phyloP scores from a whole-genome alignment of 192 early-diverging fungal genomes.

The Umbelopsis isabellina region DNA sequence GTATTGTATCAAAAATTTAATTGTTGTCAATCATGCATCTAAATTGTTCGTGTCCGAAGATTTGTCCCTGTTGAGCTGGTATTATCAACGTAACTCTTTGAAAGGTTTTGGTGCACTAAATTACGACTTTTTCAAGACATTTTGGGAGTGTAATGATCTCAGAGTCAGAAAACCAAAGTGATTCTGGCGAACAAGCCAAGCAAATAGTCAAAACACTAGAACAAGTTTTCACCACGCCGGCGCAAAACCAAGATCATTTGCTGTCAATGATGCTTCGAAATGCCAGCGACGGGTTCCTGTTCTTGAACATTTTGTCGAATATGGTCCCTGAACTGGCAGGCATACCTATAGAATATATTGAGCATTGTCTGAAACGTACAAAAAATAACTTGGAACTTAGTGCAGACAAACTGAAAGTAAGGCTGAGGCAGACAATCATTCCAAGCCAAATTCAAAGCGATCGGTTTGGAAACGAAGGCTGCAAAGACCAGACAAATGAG shows the following conservation, averaged over 20 bases:
- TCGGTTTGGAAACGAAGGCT: neutral
- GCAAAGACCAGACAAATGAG: neutral
- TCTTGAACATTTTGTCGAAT: conserved; percentile 5
- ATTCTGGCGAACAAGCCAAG: neutral
- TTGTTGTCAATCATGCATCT: too few relatives aligned
- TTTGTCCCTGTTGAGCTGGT: too few relatives aligned
- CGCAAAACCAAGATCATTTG: neutral
- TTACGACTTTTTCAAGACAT: too few relatives aligned
- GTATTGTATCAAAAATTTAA: too few relatives aligned
- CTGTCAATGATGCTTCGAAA: conserved; percentile 15
- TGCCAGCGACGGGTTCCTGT: conserved; percentile 1
- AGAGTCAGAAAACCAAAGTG: neutral
- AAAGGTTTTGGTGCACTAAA: too few relatives aligned
- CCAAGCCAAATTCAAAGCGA: neutral
- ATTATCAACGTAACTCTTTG: too few relatives aligned
- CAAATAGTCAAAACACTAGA: neutral
- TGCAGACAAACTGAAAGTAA: conserved; percentile 6
- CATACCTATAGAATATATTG: conserved; percentile 10
- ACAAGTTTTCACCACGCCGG: neutral
- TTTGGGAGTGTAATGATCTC: too few relatives aligned
- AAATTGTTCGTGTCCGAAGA: too few relatives aligned
- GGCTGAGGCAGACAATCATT: neutral
- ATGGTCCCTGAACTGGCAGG: conserved; percentile 1
- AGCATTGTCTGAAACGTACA: conserved; percentile 5
- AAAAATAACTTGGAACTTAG: conserved; percentile 14